Base-by-base conservation (phyloP, 2,329 filamentous ascomycete species). In the Pestalotiopsis sp. region DNA sequence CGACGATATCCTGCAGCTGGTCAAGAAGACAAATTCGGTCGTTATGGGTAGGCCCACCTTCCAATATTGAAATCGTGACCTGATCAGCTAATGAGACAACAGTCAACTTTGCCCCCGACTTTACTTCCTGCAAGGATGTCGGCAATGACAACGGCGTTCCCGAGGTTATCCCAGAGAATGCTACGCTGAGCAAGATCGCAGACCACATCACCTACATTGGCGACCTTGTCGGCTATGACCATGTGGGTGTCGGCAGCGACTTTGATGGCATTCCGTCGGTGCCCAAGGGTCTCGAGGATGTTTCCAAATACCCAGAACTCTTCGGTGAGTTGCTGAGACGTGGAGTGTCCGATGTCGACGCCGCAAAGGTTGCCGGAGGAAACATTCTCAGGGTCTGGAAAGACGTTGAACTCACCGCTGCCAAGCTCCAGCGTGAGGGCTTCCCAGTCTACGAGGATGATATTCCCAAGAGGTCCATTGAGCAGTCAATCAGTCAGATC, bases 171-270 rank as follows among this genome's bases (percentile, higher is more conserved):
- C 87, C 90, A 0, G 83, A 84, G 65, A 91, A 95, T 71, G 89
- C 90, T 9, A 97, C 93, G 0, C 79, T 98, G 45, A 85, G 85
- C 25, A 93, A 95, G 70, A 93, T 97, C 1, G 93, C 90, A 1
- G 86, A 90, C 70, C 95, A 98, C 78, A 91, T 98, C 70, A 85
- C 89, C 71, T 87, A 98, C 77, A 95, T 98, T 72, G 95, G 93
- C 2, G 84, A 92, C 60, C 82, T 92, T 39, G 93, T 97, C 70
- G 95, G 95, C 3, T 98, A 92, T 74, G 92, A 95, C 56, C 88
- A 97, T 77, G 94, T 98, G 17, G 95, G 95, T 0, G 80, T 98
- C 20, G 95, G 95, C 0, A 94, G 92, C 66, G 95, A 98, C 78
- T 98, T 95, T 78, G 95, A 98, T 78, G 95, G 89, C 9, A 95